phyloP scores from a whole-genome alignment of 2,329 filamentous ascomycete genomes.

The Didymella pinodella region DNA sequence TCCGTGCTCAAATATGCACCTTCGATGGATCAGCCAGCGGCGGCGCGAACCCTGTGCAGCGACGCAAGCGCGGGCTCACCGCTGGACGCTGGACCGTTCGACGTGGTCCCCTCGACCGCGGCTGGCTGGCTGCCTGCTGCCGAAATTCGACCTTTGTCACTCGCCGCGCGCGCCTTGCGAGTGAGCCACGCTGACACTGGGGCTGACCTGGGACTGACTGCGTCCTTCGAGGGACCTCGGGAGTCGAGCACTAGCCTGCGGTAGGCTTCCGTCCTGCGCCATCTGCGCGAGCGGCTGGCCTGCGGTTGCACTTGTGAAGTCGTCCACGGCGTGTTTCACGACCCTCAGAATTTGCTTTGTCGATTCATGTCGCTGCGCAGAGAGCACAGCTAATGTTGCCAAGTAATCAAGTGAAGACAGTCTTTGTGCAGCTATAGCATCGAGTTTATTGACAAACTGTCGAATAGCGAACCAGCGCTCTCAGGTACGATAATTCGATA shows the following conservation, averaged over 20 bases:
- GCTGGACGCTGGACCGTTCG: slow-evolving; percentile 3
- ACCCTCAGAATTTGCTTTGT: slow-evolving; percentile 22
- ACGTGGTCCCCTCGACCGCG: slow-evolving; percentile 11
- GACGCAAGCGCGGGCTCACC: slow-evolving; percentile 18
- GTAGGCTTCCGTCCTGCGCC: slow-evolving; percentile 20
- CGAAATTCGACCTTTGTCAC: slow-evolving; percentile 4
- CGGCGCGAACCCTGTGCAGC: slow-evolving; percentile 18
- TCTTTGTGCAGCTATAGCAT: slow-evolving; percentile 35
- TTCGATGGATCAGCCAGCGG: slow-evolving; percentile 17
- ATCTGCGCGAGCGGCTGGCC: slow-evolving; percentile 9
- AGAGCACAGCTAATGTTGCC: slow-evolving; percentile 35
- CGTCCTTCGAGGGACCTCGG: not conserved
- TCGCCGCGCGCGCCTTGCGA: not conserved
- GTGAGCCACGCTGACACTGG: slow-evolving; percentile 10
- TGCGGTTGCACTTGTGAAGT: slow-evolving; percentile 14
- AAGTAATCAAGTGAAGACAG: slow-evolving; percentile 40
- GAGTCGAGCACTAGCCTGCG: slow-evolving; percentile 13
- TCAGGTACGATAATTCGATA: slow-evolving; percentile 27
- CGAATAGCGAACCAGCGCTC: slow-evolving; percentile 26
- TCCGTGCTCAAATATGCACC: slow-evolving; percentile 9
- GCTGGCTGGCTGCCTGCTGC: slow-evolving; percentile 11
- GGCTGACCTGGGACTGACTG: not conserved
- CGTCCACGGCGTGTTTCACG: slow-evolving; percentile 31
- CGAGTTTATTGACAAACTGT: slow-evolving; percentile 17
- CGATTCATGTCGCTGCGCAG: slow-evolving; percentile 29